Evolutionary conservation across 2,329 filamentous ascomycete genomes (phyloP), one percentile per base, ranked within the genome.

Genomic region (Drechslerella dactyloides): DNA sequence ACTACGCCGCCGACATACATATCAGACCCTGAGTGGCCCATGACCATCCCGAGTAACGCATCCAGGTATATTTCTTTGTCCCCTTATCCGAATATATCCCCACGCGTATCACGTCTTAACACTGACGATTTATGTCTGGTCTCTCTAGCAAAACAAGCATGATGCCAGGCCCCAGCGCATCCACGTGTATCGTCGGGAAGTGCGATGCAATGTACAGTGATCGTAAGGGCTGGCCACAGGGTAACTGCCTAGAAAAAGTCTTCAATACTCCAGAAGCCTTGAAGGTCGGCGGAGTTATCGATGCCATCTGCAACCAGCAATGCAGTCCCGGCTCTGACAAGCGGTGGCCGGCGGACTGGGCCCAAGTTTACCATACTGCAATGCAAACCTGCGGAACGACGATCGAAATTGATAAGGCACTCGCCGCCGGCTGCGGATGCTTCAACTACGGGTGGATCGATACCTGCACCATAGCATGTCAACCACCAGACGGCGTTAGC

Each of bases 381-480:
- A 8, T 46, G 7, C 19, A 21, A 1, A 57, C 37, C 5, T 72
- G 68, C 27, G 48, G 46, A 21, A 37, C 42, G 27, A 42, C 4
- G 37, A 24, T 19, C 13, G n/a, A n/a, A n/a, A n/a, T 72, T 1
- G 56, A 52, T 23, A 13, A 37, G 1, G 68, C 68, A 5, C 51
- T 72, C 1, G 54, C 55, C 2, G 53, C 51, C 15, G 68, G 68
- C 2, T 72, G 68, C 19, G 68, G 68, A 5, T 72, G 68, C 35
- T 11, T 72, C 7, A 72, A 65, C 30, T 15, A 56, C 35, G 68
- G 68, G 5, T 72, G 60, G 60, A 17, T 55, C 3, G 23, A 27
- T 6, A 37, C 21, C 7, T 72, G 68, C 24, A 48, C 24, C 5
- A 55, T 59, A 1, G 11, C 48, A 11, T 72, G 68, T 11, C 27